Conservation (phyloP, 495 filamentous ascomycete species). For the Penicillium nucicola region DNA sequence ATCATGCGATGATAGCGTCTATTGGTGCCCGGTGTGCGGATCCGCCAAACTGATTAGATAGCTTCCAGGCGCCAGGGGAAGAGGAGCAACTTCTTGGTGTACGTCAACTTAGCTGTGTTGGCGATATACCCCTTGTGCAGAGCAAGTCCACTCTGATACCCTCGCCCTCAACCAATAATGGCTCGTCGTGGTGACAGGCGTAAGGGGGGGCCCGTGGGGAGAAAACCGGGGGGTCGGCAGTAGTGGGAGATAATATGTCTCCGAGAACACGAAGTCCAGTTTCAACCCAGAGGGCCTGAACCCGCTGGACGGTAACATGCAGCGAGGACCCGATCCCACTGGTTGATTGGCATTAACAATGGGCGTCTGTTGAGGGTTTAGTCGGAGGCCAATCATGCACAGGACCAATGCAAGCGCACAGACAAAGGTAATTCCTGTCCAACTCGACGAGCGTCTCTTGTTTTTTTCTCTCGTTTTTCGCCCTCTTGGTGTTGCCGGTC, state of each 20-base stretch:
- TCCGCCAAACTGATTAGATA: constrained; percentile 1
- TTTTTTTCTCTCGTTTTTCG: too few species aligned
- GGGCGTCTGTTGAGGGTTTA: constrained; percentile 4
- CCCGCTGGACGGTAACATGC: constrained; percentile 16
- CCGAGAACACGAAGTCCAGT: background rate
- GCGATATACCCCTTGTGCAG: background rate
- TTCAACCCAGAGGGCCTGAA: constrained; percentile 1
- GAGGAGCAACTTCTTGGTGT: background rate
- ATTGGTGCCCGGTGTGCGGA: background rate
- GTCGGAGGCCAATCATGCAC: constrained; percentile 11
- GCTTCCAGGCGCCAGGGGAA: background rate
- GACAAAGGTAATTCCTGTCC: constrained; percentile 15
- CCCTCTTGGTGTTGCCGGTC: background rate
- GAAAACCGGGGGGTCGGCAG: background rate
- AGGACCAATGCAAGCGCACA: constrained; percentile 16
- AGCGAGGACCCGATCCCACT: constrained; percentile 12
- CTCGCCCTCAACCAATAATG: constrained; percentile 1
- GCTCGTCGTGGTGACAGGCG: background rate
- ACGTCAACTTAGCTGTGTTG: constrained; percentile 1
- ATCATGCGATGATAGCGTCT: background rate
- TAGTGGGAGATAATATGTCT: background rate
- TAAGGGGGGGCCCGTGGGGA: constrained; percentile 6
- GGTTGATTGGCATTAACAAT: constrained; percentile 4
- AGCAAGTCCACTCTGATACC: background rate
- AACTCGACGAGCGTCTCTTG: background rate